Evolutionary conservation across 768 basidiomycete species (phyloP).

Genomic region (Calvatia gigantea): DNA sequence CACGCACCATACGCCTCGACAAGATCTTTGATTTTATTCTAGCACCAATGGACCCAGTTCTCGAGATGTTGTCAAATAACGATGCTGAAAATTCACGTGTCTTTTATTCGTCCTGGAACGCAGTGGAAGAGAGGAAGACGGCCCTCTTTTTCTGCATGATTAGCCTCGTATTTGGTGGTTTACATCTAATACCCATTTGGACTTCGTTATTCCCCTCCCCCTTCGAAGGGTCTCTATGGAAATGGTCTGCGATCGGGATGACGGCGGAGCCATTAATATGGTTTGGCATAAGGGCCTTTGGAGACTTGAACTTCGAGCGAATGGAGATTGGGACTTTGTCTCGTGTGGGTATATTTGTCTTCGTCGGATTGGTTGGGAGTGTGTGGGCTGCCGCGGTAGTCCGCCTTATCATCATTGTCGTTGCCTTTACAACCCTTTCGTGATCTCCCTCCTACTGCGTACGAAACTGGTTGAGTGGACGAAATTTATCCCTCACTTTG

Average conservation of each 20-base stretch:
- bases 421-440: background rate
- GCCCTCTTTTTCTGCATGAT: background rate
- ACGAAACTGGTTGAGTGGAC: background rate
- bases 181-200: background rate
- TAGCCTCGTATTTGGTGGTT: background rate
- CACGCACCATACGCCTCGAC: too few relatives aligned
- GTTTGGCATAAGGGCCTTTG: background rate
- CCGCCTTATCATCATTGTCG: background rate
- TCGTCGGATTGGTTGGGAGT: background rate
- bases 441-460: background rate
- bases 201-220: background rate
- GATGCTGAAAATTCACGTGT: background rate
- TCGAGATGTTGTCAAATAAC: too few relatives aligned
- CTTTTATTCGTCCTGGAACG: background rate
- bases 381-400: background rate
- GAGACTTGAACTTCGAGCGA: background rate
- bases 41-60: too few relatives aligned
- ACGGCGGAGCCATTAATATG: background rate
- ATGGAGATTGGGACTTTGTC: too few relatives aligned
- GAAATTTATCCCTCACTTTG: background rate
- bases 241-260: background rate
- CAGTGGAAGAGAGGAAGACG: background rate
- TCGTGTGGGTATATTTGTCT: background rate
- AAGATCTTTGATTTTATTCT: too few relatives aligned
- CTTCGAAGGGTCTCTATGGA: background rate